Conservation (phyloP, 306 rosid species). For the Vachellia collinsii region DNA sequence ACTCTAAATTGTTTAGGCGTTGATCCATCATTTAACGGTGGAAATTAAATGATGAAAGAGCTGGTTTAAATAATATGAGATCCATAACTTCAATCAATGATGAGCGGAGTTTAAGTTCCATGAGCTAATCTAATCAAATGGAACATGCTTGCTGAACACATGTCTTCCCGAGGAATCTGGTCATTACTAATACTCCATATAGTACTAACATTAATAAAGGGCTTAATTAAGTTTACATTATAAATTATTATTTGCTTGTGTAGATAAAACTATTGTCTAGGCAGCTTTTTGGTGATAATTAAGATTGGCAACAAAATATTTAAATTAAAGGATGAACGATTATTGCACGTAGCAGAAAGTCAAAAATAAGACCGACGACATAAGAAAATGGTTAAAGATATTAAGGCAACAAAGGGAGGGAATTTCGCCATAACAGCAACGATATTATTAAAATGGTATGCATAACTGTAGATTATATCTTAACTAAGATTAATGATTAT, state of each 20-base stretch:
- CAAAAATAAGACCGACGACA: constrained; percentile 23
- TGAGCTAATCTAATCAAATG: constrained; percentile 19
- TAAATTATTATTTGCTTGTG: background rate
- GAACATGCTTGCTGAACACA: constrained; percentile 43
- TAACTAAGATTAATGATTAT: constrained; percentile 42
- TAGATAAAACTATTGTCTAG: constrained; percentile 26
- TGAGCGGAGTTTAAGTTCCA: constrained; percentile 12
- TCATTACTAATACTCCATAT: background rate
- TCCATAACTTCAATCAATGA: constrained; percentile 34
- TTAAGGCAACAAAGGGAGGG: constrained; percentile 45
- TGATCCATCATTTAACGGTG: constrained; percentile 12
- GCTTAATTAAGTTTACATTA: constrained; percentile 15
- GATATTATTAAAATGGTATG: constrained; percentile 32
- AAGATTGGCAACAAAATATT: constrained; percentile 9
- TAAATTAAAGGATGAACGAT: constrained; percentile 24
- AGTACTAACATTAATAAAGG: background rate
- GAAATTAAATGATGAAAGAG: constrained; percentile 4
- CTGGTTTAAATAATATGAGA: constrained; percentile 7
- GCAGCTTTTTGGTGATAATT: constrained; percentile 34
- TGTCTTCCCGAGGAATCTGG: constrained; percentile 36
- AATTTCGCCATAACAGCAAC: constrained; percentile 42
- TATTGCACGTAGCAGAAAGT: constrained; percentile 10
- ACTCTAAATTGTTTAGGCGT: background rate
- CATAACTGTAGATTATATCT: constrained; percentile 35
- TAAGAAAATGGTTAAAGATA: background rate